These are phyloP conservation scores for Apium graveolens DNA, from an alignment of 129 eudicot genomes.

Conservation along the genomic window DNA sequence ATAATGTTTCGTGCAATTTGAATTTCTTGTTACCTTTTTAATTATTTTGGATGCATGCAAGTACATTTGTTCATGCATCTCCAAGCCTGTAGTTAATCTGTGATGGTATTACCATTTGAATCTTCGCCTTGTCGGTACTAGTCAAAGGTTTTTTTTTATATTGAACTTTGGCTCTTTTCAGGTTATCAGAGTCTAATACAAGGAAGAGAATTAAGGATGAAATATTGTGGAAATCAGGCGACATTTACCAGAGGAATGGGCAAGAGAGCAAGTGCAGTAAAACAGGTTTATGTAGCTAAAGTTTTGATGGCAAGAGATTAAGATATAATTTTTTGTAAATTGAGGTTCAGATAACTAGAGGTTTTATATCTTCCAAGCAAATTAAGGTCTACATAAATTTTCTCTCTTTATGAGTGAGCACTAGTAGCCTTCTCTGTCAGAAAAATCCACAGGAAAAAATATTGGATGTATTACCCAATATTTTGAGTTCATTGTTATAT, in stretches of 20 bases:
- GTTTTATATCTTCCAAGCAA: neutral
- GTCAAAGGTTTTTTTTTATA: neutral
- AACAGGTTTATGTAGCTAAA: neutral
- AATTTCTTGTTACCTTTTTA: neutral
- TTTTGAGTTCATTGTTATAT: too few relatives aligned
- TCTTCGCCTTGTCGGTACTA: neutral
- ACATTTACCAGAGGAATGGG: neutral
- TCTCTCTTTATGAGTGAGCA: neutral
- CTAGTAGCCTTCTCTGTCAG: too few relatives aligned
- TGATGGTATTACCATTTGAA: neutral
- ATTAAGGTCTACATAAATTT: neutral
- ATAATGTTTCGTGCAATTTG: too few relatives aligned
- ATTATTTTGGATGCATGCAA: neutral
- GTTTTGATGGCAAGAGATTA: neutral
- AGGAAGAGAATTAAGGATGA: slow-evolving; percentile 25
- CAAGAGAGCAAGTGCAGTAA: neutral
- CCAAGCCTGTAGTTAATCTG: neutral
- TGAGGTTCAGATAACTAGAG: neutral
- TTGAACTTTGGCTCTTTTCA: neutral
- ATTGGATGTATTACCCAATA: too few relatives aligned
- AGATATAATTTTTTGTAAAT: neutral
- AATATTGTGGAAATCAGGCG: neutral
- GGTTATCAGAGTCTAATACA: slow-evolving; percentile 27
- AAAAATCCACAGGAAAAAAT: too few relatives aligned
- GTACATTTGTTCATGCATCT: neutral